phyloP scores from a whole-genome alignment of 345 rosid genomes.

The Corymbia maculata region DNA sequence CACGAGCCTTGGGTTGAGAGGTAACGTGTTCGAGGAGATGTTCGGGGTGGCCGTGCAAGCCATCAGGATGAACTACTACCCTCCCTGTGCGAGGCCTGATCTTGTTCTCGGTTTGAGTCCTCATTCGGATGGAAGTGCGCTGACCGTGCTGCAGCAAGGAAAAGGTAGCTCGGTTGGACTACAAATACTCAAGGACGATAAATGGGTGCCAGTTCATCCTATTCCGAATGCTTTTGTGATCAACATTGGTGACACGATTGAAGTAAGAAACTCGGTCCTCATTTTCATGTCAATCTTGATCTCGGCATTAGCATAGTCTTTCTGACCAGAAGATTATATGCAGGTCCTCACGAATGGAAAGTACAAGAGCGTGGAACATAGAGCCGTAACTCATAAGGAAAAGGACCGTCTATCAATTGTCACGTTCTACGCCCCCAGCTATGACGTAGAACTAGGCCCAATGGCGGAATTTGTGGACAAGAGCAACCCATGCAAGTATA shows the following conservation, averaged over 20 bases:
- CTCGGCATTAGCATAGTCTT: not conserved
- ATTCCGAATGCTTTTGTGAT: slow-evolving; percentile 62
- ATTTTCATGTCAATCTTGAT: not conserved
- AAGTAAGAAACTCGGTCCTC: slow-evolving; percentile 20
- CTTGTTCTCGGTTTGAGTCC: slow-evolving; percentile 95
- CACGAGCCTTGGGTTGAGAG: slow-evolving; percentile 51
- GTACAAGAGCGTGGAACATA: slow-evolving; percentile 92
- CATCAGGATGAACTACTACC: slow-evolving; percentile 96
- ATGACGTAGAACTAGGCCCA: slow-evolving; percentile 76
- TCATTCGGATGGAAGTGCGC: slow-evolving; percentile 97
- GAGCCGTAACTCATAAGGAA: slow-evolving; percentile 73
- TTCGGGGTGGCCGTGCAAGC: slow-evolving; percentile 84
- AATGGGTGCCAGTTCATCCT: slow-evolving; percentile 63
- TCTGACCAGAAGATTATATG: not conserved
- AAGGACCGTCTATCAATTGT: slow-evolving; percentile 82
- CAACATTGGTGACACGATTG: slow-evolving; percentile 89
- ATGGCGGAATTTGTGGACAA: slow-evolving; percentile 63
- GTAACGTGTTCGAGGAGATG: slow-evolving; percentile 51
- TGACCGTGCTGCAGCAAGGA: slow-evolving; percentile 82
- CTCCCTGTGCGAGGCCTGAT: slow-evolving; percentile 92
- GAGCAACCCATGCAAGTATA: slow-evolving; percentile 73
- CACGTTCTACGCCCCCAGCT: slow-evolving; percentile 93
- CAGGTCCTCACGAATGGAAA: slow-evolving; percentile 93
- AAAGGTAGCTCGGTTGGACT: slow-evolving; percentile 62
- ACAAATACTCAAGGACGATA: slow-evolving; percentile 66